Percentiles rank a stretch among this genome's conserved stretches.
phyloP scores from a whole-genome alignment of 495 filamentous ascomycete species.

The Margaritispora aquatica region DNA sequence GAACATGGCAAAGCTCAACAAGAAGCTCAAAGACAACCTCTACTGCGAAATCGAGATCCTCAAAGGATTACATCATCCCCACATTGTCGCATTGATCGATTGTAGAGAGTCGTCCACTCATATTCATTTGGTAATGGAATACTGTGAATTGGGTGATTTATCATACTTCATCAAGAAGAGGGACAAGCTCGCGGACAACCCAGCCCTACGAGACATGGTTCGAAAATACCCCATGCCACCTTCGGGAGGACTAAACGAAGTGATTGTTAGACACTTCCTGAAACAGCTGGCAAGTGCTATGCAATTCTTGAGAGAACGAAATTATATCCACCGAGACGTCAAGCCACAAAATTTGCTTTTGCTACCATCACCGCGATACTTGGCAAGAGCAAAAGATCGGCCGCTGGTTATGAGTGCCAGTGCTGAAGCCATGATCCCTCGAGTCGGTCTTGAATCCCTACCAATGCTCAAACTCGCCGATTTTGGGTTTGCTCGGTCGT shows the following conservation, averaged over 20 bases:
- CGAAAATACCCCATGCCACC: slow-evolving; percentile 81
- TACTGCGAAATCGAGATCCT: slow-evolving; percentile 92
- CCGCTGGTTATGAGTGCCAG: slow-evolving; percentile 55
- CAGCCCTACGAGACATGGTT: slow-evolving; percentile 76
- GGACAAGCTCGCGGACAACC: slow-evolving; percentile 66
- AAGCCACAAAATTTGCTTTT: slow-evolving; percentile 95
- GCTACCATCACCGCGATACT: slow-evolving; percentile 69
- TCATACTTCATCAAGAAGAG: slow-evolving; percentile 93
- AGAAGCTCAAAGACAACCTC: slow-evolving; percentile 93
- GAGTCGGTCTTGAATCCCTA: slow-evolving; percentile 75
- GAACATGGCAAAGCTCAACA: slow-evolving; percentile 79
- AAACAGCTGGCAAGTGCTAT: slow-evolving; percentile 93
- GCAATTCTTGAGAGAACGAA: slow-evolving; percentile 73
- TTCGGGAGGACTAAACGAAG: slow-evolving; percentile 82
- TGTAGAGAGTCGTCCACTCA: slow-evolving; percentile 80
- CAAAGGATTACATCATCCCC: slow-evolving; percentile 85
- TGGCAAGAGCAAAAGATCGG: slow-evolving; percentile 28
- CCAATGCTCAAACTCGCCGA: slow-evolving; percentile 97
- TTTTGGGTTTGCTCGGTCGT: slow-evolving; percentile 90
- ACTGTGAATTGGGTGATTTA: slow-evolving; percentile 89
- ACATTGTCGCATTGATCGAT: slow-evolving; percentile 93
- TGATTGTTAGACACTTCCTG: slow-evolving; percentile 88
- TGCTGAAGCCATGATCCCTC: slow-evolving; percentile 69
- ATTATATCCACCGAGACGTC: slow-evolving; percentile 93
- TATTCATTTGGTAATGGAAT: slow-evolving; percentile 98